These are phyloP conservation scores for Nakaseomyces bracarensis DNA, from an alignment of 1,139 yeast species.

Conservation along the genomic window DNA sequence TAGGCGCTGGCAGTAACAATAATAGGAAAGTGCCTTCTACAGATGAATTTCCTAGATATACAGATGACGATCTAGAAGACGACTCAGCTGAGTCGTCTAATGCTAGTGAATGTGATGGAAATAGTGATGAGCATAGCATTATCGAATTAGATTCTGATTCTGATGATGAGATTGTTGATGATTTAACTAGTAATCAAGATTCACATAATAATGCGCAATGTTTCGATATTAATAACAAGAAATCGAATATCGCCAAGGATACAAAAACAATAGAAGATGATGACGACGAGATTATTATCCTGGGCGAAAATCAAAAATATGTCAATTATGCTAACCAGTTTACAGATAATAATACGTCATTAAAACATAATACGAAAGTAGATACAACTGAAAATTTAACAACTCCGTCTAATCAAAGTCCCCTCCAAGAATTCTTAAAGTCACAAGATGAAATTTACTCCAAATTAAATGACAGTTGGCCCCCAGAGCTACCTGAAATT, in stretches of 20 bases:
- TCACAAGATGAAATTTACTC: constrained; percentile 2
- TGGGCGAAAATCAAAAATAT: constrained; percentile 1
- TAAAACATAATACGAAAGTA: not conserved
- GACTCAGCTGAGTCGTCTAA: not conserved
- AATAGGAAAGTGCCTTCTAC: too few species aligned
- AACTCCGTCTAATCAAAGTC: not conserved
- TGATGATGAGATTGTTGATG: not conserved
- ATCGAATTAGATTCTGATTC: not conserved
- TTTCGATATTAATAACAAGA: too few species aligned
- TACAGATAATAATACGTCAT: not conserved
- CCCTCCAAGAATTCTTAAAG: not conserved
- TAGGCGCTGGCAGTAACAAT: not conserved
- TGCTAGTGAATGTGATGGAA: not conserved
- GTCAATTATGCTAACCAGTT: not conserved
- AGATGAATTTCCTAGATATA: constrained; percentile 2
- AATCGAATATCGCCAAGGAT: too few species aligned
- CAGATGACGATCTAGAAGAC: not conserved
- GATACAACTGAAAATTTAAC: not conserved
- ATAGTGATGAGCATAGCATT: not conserved
- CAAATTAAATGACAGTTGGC: not conserved
- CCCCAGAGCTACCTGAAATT: not conserved
- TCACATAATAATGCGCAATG: not conserved
- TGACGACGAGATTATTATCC: constrained; percentile 2
- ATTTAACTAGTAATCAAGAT: not conserved
- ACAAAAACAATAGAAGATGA: not conserved